Evolutionary conservation across 768 basidiomycete species (phyloP), one percentile per base, ranked within the genome.

Genomic region (Pilatotrama ljubarskyi): DNA sequence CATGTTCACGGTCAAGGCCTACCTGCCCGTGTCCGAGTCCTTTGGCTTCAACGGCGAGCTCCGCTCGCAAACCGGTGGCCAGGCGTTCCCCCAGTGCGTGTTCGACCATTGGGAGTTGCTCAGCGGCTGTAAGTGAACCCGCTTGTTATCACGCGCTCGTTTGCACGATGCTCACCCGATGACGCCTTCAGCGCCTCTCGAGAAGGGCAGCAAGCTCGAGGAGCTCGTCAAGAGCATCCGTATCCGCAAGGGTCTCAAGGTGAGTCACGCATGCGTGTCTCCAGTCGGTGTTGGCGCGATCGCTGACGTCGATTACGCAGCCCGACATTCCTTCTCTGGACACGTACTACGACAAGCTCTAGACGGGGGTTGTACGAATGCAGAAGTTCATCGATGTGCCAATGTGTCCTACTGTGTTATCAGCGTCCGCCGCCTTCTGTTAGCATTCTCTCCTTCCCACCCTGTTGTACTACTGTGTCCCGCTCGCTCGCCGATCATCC

Each of bases 1-100:
- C 64, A 97, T 98, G 94, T 96, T 96, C 88, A 98, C 90, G 47
- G 90, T 99, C 78, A 98, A 97, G 85, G 95, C 95, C 24, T 94
- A 93, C 82, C 82, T 95, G 40, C 93, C 94, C 68, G 92, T 94
- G 73, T 79, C 81, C 73, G 92, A 93, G 77, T 94, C 91, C 15
- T 96, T 97, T 79, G 95, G 96, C 68, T 98, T 98, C 90, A 98
- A 95, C 77, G 93, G 90, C 68, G 95, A 92, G 69, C 88, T 99
- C 55, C 91, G 96, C 66, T 85, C 86, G 73, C 88, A 90, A 50
- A 98, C 97, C 41, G 85, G 84, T 72, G 97, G 97, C 51, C 96
- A 99, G 80, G 97, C 97, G 65, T 98, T 98, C 93, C 95, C 97
- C 50, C 97, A 98, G 77, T 74, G 79, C 70, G 95, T 95, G 71